A percentile compares a stretch with the other conserved stretches of the same genome.
These are phyloP conservation scores for Penicillium janthinellum DNA, from an alignment of 2,329 filamentous ascomycete species.

Conservation along the genomic window DNA sequence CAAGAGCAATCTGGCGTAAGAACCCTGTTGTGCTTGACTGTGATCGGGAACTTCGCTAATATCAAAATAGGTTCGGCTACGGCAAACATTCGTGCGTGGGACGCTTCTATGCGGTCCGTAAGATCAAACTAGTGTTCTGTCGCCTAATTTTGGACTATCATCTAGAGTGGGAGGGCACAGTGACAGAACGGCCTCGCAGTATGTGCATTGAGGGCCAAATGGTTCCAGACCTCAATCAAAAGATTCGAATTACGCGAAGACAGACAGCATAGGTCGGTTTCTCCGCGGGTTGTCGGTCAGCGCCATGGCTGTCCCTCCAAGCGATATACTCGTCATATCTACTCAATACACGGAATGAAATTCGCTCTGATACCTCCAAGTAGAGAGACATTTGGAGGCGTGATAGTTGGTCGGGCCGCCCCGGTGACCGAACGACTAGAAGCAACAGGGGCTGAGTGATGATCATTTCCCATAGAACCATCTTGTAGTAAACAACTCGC, in stretches of 20 bases:
- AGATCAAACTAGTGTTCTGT: not conserved
- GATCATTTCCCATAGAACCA: not conserved
- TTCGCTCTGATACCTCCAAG: not conserved
- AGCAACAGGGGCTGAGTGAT: not conserved
- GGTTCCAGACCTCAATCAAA: not conserved
- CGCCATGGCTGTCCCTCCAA: not conserved
- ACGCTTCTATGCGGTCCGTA: not conserved
- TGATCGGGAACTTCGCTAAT: not conserved
- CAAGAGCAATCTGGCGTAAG: not conserved
- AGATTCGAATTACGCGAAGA: not conserved
- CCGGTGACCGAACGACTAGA: not conserved
- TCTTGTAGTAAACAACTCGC: too few species aligned
- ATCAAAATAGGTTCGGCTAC: not conserved
- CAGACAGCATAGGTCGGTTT: not conserved
- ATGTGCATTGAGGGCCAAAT: not conserved
- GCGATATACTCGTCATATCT: not conserved
- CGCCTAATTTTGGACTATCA: not conserved
- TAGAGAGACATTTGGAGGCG: not conserved
- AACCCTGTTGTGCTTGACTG: not conserved
- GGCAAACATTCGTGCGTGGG: not conserved
- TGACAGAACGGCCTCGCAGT: not conserved
- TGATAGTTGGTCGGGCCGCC: not conserved
- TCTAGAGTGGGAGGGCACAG: not conserved
- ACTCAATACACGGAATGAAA: not conserved
- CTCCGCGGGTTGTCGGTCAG: not conserved